Evolutionary conservation across 2,329 filamentous ascomycete species (phyloP).

Genomic region (Paramyrothecium roridum): DNA sequence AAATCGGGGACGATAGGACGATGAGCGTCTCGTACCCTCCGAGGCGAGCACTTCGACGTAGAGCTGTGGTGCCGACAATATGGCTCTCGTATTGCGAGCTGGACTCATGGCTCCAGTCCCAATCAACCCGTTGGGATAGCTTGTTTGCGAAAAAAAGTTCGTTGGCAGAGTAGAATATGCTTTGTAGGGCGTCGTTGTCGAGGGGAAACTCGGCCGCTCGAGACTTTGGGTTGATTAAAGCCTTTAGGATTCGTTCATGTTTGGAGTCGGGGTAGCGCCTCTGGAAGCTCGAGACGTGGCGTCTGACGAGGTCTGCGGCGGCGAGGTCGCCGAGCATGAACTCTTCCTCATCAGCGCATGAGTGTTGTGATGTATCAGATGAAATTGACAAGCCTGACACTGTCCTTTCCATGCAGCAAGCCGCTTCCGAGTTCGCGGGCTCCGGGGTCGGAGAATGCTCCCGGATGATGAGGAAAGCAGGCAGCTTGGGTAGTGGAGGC

Average conservation of each 20-base stretch:
- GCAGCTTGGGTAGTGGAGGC: slow-evolving; percentile 26
- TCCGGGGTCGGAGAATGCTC: slow-evolving; percentile 25
- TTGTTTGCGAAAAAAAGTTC: slow-evolving; percentile 59
- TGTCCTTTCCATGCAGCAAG: slow-evolving; percentile 42
- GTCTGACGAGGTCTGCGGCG: slow-evolving; percentile 46
- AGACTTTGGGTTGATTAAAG: slow-evolving; percentile 50
- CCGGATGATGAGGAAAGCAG: slow-evolving; percentile 35
- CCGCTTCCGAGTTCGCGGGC: slow-evolving; percentile 10
- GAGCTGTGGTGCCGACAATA: slow-evolving; percentile 61
- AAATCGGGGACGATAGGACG: slow-evolving; percentile 56
- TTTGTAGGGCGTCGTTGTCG: slow-evolving; percentile 54
- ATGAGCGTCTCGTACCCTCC: slow-evolving; percentile 62
- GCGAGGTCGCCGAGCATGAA: slow-evolving; percentile 40
- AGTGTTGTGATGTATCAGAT: slow-evolving; percentile 32
- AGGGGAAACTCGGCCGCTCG: slow-evolving; percentile 46
- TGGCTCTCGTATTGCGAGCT: slow-evolving; percentile 48
- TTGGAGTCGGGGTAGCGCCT: slow-evolving; percentile 46
- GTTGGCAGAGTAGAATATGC: slow-evolving; percentile 59
- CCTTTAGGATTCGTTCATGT: slow-evolving; percentile 55
- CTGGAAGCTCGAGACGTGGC: slow-evolving; percentile 41
- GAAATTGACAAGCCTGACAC: slow-evolving; percentile 47
- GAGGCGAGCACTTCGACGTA: slow-evolving; percentile 41
- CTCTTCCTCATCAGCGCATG: slow-evolving; percentile 24
- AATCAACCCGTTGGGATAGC: slow-evolving; percentile 54
- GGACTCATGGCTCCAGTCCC: slow-evolving; percentile 57